A percentile compares a stretch with the other conserved stretches of the same genome.
Conservation (phyloP, 805 yeast species). For the Candida ortonii region DNA sequence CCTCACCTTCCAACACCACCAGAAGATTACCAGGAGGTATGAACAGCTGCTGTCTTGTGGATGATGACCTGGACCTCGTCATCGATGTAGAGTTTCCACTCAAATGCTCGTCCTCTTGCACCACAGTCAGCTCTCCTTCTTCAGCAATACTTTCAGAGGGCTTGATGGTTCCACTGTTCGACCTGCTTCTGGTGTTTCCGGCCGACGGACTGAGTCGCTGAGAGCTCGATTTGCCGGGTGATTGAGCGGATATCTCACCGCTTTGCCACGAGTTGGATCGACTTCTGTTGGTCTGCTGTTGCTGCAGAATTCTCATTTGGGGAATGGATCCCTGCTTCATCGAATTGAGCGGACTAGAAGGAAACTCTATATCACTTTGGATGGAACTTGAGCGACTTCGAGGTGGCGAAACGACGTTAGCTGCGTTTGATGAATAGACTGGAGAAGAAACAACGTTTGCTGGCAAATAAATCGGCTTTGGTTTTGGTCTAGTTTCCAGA, state of each 20-base stretch:
- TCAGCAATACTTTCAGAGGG: slow-evolving; percentile 17
- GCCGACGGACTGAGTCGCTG: slow-evolving; percentile 14
- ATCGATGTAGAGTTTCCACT: slow-evolving; percentile 12
- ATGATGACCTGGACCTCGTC: slow-evolving; percentile 23
- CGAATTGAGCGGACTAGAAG: slow-evolving; percentile 32
- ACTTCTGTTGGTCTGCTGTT: slow-evolving; percentile 20
- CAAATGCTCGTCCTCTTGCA: slow-evolving; percentile 1
- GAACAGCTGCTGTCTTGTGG: slow-evolving; percentile 13
- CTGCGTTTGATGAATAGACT: slow-evolving; percentile 3
- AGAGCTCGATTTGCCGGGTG: slow-evolving; percentile 10
- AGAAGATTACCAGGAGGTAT: slow-evolving; percentile 21
- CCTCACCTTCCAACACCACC: slow-evolving; percentile 20
- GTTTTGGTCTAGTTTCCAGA: slow-evolving; percentile 24
- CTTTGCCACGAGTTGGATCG: slow-evolving; percentile 29
- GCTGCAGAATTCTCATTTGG: slow-evolving; percentile 14
- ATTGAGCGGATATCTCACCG: slow-evolving; percentile 2
- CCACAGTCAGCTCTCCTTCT: slow-evolving; percentile 3
- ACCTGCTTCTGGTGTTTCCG: slow-evolving; percentile 21
- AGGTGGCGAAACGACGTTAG: slow-evolving; percentile 5
- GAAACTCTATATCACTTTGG: slow-evolving; percentile 21
- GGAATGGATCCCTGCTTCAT: slow-evolving; percentile 23
- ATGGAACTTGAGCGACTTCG: slow-evolving; percentile 25
- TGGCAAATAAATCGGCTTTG: slow-evolving; percentile 18
- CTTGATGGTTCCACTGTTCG: slow-evolving; percentile 26
- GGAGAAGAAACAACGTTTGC: slow-evolving; percentile 7